Percentiles rank a stretch among this genome's conserved stretches.
Conservation (phyloP, 768 basidiomycete genomes). For the Austroboletus eburneus region DNA sequence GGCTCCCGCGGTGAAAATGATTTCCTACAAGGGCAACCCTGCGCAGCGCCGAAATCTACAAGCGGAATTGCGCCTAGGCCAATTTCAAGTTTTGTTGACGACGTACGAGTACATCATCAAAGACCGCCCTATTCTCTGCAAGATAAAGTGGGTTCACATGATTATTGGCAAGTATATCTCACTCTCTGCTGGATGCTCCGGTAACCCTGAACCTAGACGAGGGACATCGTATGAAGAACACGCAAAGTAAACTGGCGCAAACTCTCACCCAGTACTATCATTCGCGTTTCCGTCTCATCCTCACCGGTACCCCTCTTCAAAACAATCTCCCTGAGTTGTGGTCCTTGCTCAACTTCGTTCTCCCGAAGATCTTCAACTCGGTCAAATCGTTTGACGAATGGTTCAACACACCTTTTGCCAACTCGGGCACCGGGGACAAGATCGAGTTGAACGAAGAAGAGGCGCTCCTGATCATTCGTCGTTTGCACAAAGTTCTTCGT, state of each 20-base stretch:
- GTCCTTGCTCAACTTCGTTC: constrained; percentile 92
- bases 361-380: constrained; percentile 96
- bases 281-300: constrained; percentile 87
- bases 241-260: constrained; percentile 81
- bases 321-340: constrained; percentile 97
- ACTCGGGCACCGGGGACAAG: constrained; percentile 96
- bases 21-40: constrained; percentile 93
- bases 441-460: constrained; percentile 99
- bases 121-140: constrained; percentile 84
- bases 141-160: constrained; percentile 96
- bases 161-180: constrained; percentile 66
- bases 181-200: neutral
- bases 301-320: constrained; percentile 94
- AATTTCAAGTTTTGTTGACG: constrained; percentile 90
- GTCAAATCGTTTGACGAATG: constrained; percentile 99
- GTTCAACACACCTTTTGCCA: constrained; percentile 99
- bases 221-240: constrained; percentile 98
- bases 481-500: constrained; percentile 91
- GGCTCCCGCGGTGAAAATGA: constrained; percentile 76
- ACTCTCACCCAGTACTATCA: constrained; percentile 92
- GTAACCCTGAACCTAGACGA: constrained; percentile 52
- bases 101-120: constrained; percentile 99
- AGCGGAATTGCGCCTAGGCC: constrained; percentile 66
- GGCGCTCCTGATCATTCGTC: constrained; percentile 92
- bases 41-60: constrained; percentile 75